These are phyloP conservation scores for Cercospora brassicicola DNA, from an alignment of 2,329 filamentous ascomycete genomes.

Conservation along the genomic window DNA sequence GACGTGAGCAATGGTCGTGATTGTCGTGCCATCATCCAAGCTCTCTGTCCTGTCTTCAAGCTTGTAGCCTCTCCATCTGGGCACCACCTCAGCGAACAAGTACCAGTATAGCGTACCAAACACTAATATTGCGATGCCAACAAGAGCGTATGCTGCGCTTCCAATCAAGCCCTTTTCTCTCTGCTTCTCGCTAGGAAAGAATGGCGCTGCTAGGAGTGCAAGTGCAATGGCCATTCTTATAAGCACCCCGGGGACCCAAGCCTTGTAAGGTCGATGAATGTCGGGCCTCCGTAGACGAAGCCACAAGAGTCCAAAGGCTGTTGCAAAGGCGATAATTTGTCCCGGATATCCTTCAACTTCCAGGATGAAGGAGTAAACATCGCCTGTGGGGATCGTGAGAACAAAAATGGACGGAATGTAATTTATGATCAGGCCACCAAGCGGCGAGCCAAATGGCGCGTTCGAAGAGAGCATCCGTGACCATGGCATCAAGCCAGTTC, in stretches of 20 bases:
- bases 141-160: slow-evolving; percentile 56
- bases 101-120: slow-evolving; percentile 68
- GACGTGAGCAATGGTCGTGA: slow-evolving; percentile 51
- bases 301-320: slow-evolving; percentile 60
- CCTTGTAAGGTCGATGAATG: slow-evolving; percentile 63
- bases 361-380: slow-evolving; percentile 71
- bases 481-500: slow-evolving; percentile 69
- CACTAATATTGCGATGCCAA: slow-evolving; percentile 53
- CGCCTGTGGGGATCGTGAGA: slow-evolving; percentile 62
- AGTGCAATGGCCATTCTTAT: slow-evolving; percentile 57
- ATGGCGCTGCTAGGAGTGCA: slow-evolving; percentile 59
- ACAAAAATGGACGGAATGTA: slow-evolving; percentile 68
- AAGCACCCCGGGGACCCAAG: slow-evolving; percentile 61
- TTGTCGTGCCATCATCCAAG: slow-evolving; percentile 65
- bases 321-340: slow-evolving; percentile 60
- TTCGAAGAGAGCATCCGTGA: slow-evolving; percentile 62
- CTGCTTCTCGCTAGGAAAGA: slow-evolving; percentile 57
- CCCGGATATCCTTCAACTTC: slow-evolving; percentile 70
- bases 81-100: slow-evolving; percentile 63
- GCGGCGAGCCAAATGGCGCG: slow-evolving; percentile 64
- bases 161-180: slow-evolving; percentile 50
- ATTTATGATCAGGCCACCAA: slow-evolving; percentile 68
- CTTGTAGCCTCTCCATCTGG: slow-evolving; percentile 59
- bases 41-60: slow-evolving; percentile 63
- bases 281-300: slow-evolving; percentile 62